Conservation (phyloP, 768 basidiomycete genomes). For the Naganishia friedmannii region DNA sequence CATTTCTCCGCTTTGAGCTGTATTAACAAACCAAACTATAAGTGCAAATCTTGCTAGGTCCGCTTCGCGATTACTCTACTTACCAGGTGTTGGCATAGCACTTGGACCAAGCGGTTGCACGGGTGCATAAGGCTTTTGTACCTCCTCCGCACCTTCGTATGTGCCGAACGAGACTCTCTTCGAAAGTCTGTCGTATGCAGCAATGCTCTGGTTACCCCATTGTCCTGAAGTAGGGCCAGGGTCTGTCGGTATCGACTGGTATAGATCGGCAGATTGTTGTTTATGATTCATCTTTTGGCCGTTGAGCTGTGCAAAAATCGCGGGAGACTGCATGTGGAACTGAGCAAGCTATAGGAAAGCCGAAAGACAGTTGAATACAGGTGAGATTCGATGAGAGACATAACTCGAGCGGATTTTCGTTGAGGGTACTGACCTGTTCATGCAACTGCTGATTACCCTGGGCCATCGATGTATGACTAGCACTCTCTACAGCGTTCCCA, state of each 20-base stretch:
- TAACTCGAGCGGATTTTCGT: not conserved
- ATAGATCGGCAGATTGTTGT: constrained; percentile 26
- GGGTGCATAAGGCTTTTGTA: not conserved
- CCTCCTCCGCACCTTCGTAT: not conserved
- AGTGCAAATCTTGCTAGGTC: not conserved
- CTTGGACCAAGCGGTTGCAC: constrained; percentile 4
- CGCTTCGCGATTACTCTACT: constrained; percentile 42
- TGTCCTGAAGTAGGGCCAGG: constrained; percentile 4
- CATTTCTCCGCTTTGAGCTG: constrained; percentile 62
- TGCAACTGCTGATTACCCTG: not conserved
- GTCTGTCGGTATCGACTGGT: constrained; percentile 26
- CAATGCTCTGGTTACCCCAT: not conserved
- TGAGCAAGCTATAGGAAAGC: constrained; percentile 42
- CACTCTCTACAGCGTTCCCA: not conserved
- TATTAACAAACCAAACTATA: constrained; percentile 6
- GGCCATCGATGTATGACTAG: not conserved
- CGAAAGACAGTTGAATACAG: not conserved
- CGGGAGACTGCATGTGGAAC: constrained; percentile 51
- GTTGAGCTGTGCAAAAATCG: constrained; percentile 38
- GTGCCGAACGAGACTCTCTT: constrained; percentile 19
- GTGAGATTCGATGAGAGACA: not conserved
- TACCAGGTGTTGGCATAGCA: constrained; percentile 66
- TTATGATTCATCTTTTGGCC: constrained; percentile 39
- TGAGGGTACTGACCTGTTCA: not conserved
- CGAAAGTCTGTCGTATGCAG: constrained; percentile 39